Conservation (phyloP, 768 basidiomycete species). For the Leccinum incarnatum region DNA sequence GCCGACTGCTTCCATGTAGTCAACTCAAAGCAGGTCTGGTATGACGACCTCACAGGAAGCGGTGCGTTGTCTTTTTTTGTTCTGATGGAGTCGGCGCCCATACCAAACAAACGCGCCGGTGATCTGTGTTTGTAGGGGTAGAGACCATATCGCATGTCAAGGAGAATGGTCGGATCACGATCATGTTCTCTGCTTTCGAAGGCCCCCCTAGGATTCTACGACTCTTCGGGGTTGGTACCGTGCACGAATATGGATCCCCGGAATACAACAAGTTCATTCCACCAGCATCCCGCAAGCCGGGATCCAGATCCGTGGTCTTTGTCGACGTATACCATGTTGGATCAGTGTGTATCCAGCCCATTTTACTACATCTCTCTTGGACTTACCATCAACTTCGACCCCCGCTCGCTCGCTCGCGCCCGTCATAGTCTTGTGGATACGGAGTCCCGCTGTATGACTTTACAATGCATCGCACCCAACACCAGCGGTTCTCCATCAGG, state of each 20-base stretch:
- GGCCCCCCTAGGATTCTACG: conserved; percentile 58
- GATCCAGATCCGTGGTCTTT: conserved; percentile 59
- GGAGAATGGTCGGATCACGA: conserved; percentile 62
- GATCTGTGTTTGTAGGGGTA: conserved; percentile 35
- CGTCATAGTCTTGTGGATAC: conserved; percentile 60
- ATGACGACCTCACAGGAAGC: no score
- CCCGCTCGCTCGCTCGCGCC: no score
- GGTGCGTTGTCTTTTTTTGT: no score
- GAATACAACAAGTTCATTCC: conserved; percentile 57
- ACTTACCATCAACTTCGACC: background rate
- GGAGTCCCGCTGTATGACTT: conserved; percentile 63
- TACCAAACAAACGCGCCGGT: background rate
- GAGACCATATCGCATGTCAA: conserved; percentile 62
- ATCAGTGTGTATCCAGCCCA: conserved; percentile 31
- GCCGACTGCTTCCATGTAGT: conserved; percentile 61
- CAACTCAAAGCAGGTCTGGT: conserved; percentile 30
- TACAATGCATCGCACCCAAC: conserved; percentile 51
- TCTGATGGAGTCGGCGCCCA: no score
- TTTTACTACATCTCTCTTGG: no score
- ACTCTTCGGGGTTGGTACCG: conserved; percentile 57
- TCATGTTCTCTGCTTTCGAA: conserved; percentile 61
- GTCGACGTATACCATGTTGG: conserved; percentile 59
- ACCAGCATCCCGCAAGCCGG: conserved; percentile 46
- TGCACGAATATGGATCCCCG: conserved; percentile 60
- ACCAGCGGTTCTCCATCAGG: conserved; percentile 36